Evolutionary conservation across 169 alveolate genomes (phyloP).

Genomic region (Besnoitia besnoiti): DNA sequence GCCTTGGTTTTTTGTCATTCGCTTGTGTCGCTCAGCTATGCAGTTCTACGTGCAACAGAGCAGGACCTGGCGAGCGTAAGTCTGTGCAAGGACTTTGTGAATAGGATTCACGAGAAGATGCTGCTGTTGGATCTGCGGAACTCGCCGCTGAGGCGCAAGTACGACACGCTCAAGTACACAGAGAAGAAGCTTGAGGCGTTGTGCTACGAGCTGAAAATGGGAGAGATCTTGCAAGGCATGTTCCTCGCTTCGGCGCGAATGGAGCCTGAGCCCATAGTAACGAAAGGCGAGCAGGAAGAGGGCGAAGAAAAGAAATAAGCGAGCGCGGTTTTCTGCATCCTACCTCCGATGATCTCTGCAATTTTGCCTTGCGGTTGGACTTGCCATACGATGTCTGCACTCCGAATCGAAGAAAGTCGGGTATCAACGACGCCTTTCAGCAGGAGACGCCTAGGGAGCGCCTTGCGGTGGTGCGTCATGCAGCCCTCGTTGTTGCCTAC

Average conservation of each 20-base stretch:
- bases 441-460: no score
- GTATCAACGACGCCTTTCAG: no score
- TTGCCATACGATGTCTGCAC: no score
- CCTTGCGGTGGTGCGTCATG: no score
- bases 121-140: conserved; percentile 33
- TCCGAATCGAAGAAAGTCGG: no score
- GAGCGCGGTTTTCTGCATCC: no score
- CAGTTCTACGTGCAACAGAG: conserved; percentile 49
- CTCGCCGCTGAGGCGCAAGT: conserved; percentile 44
- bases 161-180: conserved; percentile 49
- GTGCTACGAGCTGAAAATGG: conserved; percentile 29
- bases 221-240: neutral
- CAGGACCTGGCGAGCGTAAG: neutral
- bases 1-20: neutral
- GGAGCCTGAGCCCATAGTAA: conserved; percentile 38
- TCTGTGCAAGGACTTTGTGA: conserved; percentile 13
- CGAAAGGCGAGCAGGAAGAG: neutral
- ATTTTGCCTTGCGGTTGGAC: no score
- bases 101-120: conserved; percentile 35
- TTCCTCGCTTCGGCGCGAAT: neutral
- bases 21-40: conserved; percentile 40
- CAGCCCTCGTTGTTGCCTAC: no score
- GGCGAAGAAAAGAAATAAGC: neutral
- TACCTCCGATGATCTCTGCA: no score
- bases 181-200: conserved; percentile 42